Evolutionary conservation across 2,329 filamentous ascomycete genomes (phyloP), one percentile per base, ranked within the genome.

Genomic region (Claviceps sorghi): DNA sequence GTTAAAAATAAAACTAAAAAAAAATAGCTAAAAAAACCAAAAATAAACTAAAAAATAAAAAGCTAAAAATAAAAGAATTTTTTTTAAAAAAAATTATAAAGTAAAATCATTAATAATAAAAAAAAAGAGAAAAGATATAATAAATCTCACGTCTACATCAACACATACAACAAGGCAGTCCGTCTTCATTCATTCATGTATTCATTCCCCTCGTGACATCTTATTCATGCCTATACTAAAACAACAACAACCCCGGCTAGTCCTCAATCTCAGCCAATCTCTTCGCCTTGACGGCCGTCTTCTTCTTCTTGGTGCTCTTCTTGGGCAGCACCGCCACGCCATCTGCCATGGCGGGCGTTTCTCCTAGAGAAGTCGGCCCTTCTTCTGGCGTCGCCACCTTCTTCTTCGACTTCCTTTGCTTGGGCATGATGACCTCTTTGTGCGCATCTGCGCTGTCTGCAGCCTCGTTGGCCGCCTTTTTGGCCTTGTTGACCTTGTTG

Each of bases 341-440:
- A 32, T 53, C 58, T 5, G 30, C 51, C 21, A 45, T 49, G 22
- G 43, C 21, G 13, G 29, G 38, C n/a, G 30, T 13, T 36, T 42
- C 15, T 34, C n/a, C 49, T 7, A 41, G 29, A 11, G n/a, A 1
- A 4, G 5, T n/a, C 9, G 29, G 11, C 13, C 6, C 13, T 13
- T 26, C 53, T 44, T 42, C 32, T 30, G 8, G 15, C 41, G n/a
- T 29, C 22, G n/a, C 2, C 46, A 13, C 29, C 40, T 19, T 46
- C 50, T 38, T 52, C 38, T 59, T 67, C 56, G 63, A 69, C 58
- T 71, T 74, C 63, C 74, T 79, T 61, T 76, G 80, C 65, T 76
- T 79, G 42, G 64, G 65, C 60, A 72, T 73, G 52, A 71, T 68
- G 40, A n/a, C 43, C 21, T 69, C 47, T 2, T 40, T 44, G 13